Evolutionary conservation across 371 early-diverging fungal species (phyloP).

Genomic region (Mortierella sp.): DNA sequence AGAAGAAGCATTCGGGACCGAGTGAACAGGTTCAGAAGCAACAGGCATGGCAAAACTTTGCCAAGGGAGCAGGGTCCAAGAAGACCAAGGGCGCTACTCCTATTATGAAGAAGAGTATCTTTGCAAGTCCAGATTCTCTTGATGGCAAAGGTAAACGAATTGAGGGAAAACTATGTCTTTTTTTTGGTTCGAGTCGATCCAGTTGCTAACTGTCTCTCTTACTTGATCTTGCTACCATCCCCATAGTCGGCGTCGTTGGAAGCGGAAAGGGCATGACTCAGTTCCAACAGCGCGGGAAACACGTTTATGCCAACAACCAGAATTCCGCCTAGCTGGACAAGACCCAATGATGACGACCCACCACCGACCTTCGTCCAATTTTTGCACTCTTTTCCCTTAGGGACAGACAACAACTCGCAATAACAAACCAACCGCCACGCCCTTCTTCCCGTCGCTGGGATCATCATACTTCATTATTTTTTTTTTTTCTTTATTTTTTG

Average conservation of each 20-base stretch:
- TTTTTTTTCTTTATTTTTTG: too few relatives aligned
- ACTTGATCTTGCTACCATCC: not conserved
- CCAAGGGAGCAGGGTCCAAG: constrained; percentile 60
- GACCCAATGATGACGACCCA: too few relatives aligned
- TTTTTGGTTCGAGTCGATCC: not conserved
- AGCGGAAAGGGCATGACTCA: constrained; percentile 79
- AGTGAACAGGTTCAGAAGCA: constrained; percentile 79
- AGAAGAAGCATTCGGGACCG: constrained; percentile 56
- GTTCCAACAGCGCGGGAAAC: constrained; percentile 74
- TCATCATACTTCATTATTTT: too few relatives aligned
- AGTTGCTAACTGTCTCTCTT: constrained; percentile 1
- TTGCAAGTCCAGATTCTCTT: constrained; percentile 75
- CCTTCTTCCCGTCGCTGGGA: too few relatives aligned
- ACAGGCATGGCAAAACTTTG: constrained; percentile 84
- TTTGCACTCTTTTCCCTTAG: too few relatives aligned
- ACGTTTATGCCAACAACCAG: too few relatives aligned
- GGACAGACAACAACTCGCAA: too few relatives aligned
- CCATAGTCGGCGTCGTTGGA: constrained; percentile 74
- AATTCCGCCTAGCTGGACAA: too few relatives aligned
- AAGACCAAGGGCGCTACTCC: constrained; percentile 59
- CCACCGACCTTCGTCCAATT: too few relatives aligned
- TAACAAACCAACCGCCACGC: too few relatives aligned
- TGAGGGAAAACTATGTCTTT: not conserved
- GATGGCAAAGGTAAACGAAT: constrained; percentile 77
- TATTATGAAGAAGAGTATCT: constrained; percentile 70